Base-by-base conservation (phyloP, 148 eudicot genomes). In the Vaccinium myrtillus region DNA sequence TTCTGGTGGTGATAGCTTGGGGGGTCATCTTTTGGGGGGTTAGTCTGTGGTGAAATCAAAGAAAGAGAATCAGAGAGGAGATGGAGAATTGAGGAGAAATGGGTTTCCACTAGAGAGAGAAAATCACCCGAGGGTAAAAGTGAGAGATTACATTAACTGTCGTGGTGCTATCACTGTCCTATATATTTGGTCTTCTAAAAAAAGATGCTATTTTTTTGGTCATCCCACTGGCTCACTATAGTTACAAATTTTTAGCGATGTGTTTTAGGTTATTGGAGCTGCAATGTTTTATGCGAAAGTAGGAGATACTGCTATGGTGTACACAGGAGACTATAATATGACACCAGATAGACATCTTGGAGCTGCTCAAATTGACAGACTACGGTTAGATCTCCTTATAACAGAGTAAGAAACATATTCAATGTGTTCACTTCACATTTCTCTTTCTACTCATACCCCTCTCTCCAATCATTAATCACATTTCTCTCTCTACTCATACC, bases 281-380 rank as follows among this genome's bases (percentile, higher is more conserved):
- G 99, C 98, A 85, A 93, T 96, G 99, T 88, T 96, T 84, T 96
- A 94, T 90, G 99, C 94, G 39, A 96, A 88, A 84, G 99, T 93
- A 56, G 97, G 96, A 83, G 98, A 94, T 88, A 75, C 88, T 87
- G 92, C 95, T 55, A 86, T 94, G 51, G 94, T 96, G 61, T 96
- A 96, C 82, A 94, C 99, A 25, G 99, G 98, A 73, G 99, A 94
- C 88, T 96, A 96, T 80, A 96, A 96, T 86, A 96, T 96, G 99
- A 91, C 98, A 13, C 95, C 99, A 71, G 99, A 96, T 89, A 94
- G 97, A 84, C 97, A 91, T 90, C 98, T 96, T 84, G 99, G 99
- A 77, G 98, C 98, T 70, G 99, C 98, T 85, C 95, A 96, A 88
- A 95, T 96, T 89, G 99, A 96, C 82, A 87, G 91, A 56, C 89